Evolutionary conservation across 352 stramenopile genomes (phyloP).

Genomic region (Achlya hypogyna): DNA sequence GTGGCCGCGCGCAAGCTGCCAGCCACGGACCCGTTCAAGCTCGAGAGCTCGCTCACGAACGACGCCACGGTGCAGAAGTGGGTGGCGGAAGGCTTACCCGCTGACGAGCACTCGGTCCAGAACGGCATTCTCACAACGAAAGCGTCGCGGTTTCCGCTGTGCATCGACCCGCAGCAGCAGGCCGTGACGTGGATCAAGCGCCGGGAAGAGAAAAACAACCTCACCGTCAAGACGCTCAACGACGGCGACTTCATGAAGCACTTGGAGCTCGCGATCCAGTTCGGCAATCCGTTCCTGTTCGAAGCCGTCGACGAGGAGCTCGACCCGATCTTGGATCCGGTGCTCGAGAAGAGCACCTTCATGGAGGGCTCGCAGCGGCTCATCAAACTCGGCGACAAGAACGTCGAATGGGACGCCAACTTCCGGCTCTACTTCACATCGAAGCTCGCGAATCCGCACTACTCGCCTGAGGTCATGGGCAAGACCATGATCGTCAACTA

Average conservation of each 20-base stretch:
- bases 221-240: slow-evolving; percentile 90
- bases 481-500: slow-evolving; percentile 97
- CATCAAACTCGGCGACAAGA: slow-evolving; percentile 92
- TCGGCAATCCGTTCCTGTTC: slow-evolving; percentile 93
- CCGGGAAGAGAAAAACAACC: slow-evolving; percentile 88
- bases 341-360: slow-evolving; percentile 90
- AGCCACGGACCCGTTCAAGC: slow-evolving; percentile 77
- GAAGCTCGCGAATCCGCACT: slow-evolving; percentile 91
- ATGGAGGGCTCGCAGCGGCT: slow-evolving; percentile 84
- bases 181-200: slow-evolving; percentile 95
- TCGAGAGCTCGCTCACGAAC: slow-evolving; percentile 87
- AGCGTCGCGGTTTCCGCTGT: slow-evolving; percentile 89
- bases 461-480: slow-evolving; percentile 92
- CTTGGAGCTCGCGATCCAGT: slow-evolving; percentile 90
- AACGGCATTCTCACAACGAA: slow-evolving; percentile 95
- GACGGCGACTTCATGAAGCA: slow-evolving; percentile 95
- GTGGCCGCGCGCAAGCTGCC: slow-evolving; percentile 66
- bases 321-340: slow-evolving; percentile 90
- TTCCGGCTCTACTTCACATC: slow-evolving; percentile 93
- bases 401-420: slow-evolving; percentile 89
- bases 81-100: slow-evolving; percentile 89
- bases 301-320: slow-evolving; percentile 93
- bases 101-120: slow-evolving; percentile 91
- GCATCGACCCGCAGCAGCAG: slow-evolving; percentile 94
- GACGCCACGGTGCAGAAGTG: slow-evolving; percentile 92